A percentile compares a stretch with the other conserved stretches of the same genome.
Conservation (phyloP, 306 rosid species). For the Cucurbita maxima region DNA sequence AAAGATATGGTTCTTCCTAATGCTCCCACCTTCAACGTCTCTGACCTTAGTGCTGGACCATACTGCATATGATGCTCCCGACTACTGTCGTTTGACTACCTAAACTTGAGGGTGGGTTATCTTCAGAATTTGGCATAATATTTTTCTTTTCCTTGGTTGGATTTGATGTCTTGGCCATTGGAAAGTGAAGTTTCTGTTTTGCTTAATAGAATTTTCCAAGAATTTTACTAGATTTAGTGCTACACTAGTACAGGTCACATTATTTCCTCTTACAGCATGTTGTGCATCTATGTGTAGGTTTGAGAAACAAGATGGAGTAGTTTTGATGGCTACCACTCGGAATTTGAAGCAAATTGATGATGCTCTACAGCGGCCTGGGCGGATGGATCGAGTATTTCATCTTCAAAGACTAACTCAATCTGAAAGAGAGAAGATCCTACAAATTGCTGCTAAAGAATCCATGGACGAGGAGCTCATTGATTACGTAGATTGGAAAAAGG, state of each 20-base stretch:
- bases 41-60: too few relatives aligned
- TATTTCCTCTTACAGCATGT: background rate
- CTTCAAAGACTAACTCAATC: constrained; percentile 93
- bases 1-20: too few relatives aligned
- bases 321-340: constrained; percentile 94
- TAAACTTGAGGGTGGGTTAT: too few relatives aligned
- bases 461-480: constrained; percentile 83
- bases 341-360: constrained; percentile 82
- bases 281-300: constrained; percentile 36
- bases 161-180: too few relatives aligned
- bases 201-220: too few relatives aligned
- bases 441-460: constrained; percentile 63
- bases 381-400: constrained; percentile 97
- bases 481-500: constrained; percentile 94
- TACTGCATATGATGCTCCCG: too few relatives aligned
- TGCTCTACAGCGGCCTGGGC: constrained; percentile 94
- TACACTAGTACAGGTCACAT: background rate
- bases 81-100: too few relatives aligned
- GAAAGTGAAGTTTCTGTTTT: too few relatives aligned
- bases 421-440: constrained; percentile 75
- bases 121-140: too few relatives aligned
- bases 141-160: too few relatives aligned
- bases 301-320: constrained; percentile 99
- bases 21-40: too few relatives aligned
- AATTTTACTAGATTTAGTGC: background rate